Evolutionary conservation across 495 filamentous ascomycete species (phyloP), one percentile per base, ranked within the genome.

Genomic region (Parathielavia hyrcaniae): DNA sequence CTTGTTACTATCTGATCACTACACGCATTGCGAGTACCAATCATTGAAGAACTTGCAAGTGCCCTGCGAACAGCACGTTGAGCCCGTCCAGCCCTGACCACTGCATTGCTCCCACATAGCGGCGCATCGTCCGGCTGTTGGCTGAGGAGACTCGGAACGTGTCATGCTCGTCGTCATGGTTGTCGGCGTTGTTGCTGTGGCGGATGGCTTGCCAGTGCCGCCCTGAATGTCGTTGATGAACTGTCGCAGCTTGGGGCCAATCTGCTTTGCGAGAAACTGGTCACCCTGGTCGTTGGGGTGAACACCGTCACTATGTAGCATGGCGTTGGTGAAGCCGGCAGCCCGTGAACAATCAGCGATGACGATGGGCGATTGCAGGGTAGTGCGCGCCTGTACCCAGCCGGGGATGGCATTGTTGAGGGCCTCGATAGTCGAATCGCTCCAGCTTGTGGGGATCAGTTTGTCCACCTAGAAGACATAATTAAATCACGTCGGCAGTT

Each of bases 211-310:
- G 10, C 49, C 12, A 38, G 34, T 17, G 35, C n/a, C 43, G 35
- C 20, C 50, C 1, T 12, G 34, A 14, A 16, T n/a, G 43, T 53
- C 60, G 17, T 53, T 49, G 45, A 66, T 50, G 22, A 61, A 48
- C 41, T 59, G 32, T 5, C 63, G 38, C 55, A 72, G 47, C 11
- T 67, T 52, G 19, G 71, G 55, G 10, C 60, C 64, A 49, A 69
- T 19, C 23, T 55, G 46, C 17, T 61, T 46, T 9, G 62, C 70
- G 40, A 74, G 66, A 17, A 63, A 63, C 22, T 62, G 58, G 19
- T 74, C 70, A 5, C 71, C 71, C 45, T 61, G 62, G 9, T 55
- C 59, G 50, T 74, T 72, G 6, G 71, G 70, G 53, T 74, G 66
- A 17, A 74, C 67, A 26, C 66, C 66, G 41, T 72, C 71, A 10